A percentile compares a stretch with the other conserved stretches of the same genome.
Evolutionary conservation across 495 filamentous ascomycete genomes (phyloP).

Genomic region (Lindgomyces ingoldianus): DNA sequence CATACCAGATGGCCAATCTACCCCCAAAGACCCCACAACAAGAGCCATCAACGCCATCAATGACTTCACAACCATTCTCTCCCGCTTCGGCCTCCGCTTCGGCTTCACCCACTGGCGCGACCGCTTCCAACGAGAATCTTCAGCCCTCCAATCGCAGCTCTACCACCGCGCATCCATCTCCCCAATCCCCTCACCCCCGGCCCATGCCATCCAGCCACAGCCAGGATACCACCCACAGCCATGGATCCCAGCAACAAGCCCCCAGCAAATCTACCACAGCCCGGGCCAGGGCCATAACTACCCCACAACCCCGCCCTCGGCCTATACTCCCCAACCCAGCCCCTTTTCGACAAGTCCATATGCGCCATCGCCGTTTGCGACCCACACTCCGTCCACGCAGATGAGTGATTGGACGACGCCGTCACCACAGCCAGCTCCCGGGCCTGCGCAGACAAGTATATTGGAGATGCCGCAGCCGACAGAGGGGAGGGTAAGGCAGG

Average conservation of each 20-base stretch:
- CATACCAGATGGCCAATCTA: slow-evolving; percentile 8
- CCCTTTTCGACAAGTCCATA: slow-evolving; percentile 24
- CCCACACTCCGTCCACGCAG: not conserved
- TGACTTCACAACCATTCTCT: slow-evolving; percentile 41
- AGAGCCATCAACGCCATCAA: slow-evolving; percentile 42
- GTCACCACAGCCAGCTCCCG: slow-evolving; percentile 1
- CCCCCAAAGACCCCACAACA: slow-evolving; percentile 16
- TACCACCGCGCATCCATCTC: slow-evolving; percentile 29
- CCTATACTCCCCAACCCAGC: slow-evolving; percentile 14
- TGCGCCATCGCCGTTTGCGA: not conserved
- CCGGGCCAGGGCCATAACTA: too few species aligned
- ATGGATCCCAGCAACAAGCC: not conserved
- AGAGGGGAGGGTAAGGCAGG: slow-evolving; percentile 28
- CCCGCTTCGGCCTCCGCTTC: slow-evolving; percentile 42
- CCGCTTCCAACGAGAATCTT: slow-evolving; percentile 38
- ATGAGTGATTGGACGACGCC: slow-evolving; percentile 20
- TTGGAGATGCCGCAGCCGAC: slow-evolving; percentile 32
- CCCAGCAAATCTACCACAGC: not conserved
- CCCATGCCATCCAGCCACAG: slow-evolving; percentile 3
- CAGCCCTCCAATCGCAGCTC: slow-evolving; percentile 22
- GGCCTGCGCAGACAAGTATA: slow-evolving; percentile 7
- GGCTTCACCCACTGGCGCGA: slow-evolving; percentile 45
- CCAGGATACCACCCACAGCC: slow-evolving; percentile 1
- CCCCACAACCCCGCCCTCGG: slow-evolving; percentile 12
- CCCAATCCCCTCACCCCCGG: slow-evolving; percentile 10